Evolutionary conservation across 345 rosid genomes (phyloP).

Genomic region (Heritiera littoralis): DNA sequence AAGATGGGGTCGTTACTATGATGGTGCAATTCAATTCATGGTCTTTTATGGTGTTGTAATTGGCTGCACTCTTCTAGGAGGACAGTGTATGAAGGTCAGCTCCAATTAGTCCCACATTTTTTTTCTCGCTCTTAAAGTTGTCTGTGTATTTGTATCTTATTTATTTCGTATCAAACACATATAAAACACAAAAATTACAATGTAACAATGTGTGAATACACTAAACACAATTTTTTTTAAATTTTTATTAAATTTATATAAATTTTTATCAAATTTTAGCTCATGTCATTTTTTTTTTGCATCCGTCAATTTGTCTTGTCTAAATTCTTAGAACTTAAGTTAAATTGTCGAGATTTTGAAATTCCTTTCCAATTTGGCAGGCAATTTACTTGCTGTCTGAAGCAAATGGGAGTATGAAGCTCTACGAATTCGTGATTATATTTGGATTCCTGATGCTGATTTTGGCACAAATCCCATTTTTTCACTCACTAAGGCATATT

Average conservation of each 20-base stretch:
- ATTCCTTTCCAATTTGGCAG: slow-evolving; percentile 29
- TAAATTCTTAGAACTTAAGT: background rate
- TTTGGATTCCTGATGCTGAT: slow-evolving; percentile 73
- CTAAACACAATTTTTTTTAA: too few relatives aligned
- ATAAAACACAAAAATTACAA: too few relatives aligned
- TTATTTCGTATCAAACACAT: too few relatives aligned
- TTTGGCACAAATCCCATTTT: slow-evolving; percentile 83
- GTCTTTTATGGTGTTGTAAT: slow-evolving; percentile 83
- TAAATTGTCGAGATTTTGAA: background rate
- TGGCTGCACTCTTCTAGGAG: slow-evolving; percentile 68
- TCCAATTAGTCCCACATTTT: background rate
- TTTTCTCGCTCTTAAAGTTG: background rate
- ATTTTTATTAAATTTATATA: too few relatives aligned
- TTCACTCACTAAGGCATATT: slow-evolving; percentile 52
- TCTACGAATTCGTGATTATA: slow-evolving; percentile 63
- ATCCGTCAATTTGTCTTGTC: too few relatives aligned
- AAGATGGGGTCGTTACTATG: slow-evolving; percentile 73
- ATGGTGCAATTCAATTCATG: slow-evolving; percentile 80
- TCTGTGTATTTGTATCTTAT: too few relatives aligned
- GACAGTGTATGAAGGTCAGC: slow-evolving; percentile 71
- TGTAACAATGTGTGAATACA: too few relatives aligned
- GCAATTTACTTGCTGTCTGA: slow-evolving; percentile 56
- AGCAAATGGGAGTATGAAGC: slow-evolving; percentile 70
- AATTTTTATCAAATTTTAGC: too few relatives aligned
- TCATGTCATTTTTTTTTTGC: too few relatives aligned